These are phyloP conservation scores for Coemansia furcata DNA, from an alignment of 192 early-diverging fungal genomes.

Conservation along the genomic window DNA sequence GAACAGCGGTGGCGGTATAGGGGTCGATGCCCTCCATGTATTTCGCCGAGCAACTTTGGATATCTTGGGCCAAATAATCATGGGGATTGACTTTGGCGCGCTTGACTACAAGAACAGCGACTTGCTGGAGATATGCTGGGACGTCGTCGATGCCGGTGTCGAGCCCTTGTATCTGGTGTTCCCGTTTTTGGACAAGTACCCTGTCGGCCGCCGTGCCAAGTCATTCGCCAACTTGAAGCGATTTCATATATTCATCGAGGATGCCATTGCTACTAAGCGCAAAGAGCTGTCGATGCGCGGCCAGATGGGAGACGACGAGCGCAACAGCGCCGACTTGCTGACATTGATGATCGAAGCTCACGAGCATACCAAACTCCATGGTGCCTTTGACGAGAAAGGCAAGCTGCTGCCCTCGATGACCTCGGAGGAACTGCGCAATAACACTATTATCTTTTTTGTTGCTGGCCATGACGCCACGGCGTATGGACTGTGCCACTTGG, in stretches of 20 bases:
- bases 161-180: slow-evolving; percentile 51
- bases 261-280: slow-evolving; percentile 34
- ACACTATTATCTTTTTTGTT: slow-evolving; percentile 57
- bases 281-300: slow-evolving; percentile 15
- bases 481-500: slow-evolving; percentile 31
- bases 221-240: slow-evolving; percentile 39
- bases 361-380: slow-evolving; percentile 40
- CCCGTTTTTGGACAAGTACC: slow-evolving; percentile 50
- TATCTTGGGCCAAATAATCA: slow-evolving; percentile 43
- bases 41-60: slow-evolving; percentile 47
- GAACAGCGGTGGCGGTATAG: not conserved
- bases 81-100: slow-evolving; percentile 50
- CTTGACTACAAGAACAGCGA: slow-evolving; percentile 43
- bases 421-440: slow-evolving; percentile 50
- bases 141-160: slow-evolving; percentile 44
- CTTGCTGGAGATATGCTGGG: slow-evolving; percentile 46
- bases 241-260: slow-evolving; percentile 48
- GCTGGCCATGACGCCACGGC: slow-evolving; percentile 59
- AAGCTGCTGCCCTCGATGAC: slow-evolving; percentile 47
- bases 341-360: slow-evolving; percentile 59
- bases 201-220: slow-evolving; percentile 34
- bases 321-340: slow-evolving; percentile 48
- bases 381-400: slow-evolving; percentile 44
- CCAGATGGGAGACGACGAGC: slow-evolving; percentile 26
- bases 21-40: slow-evolving; percentile 29